phyloP scores from a whole-genome alignment of 2,329 filamentous ascomycete genomes.

The Eutypella sp. region DNA sequence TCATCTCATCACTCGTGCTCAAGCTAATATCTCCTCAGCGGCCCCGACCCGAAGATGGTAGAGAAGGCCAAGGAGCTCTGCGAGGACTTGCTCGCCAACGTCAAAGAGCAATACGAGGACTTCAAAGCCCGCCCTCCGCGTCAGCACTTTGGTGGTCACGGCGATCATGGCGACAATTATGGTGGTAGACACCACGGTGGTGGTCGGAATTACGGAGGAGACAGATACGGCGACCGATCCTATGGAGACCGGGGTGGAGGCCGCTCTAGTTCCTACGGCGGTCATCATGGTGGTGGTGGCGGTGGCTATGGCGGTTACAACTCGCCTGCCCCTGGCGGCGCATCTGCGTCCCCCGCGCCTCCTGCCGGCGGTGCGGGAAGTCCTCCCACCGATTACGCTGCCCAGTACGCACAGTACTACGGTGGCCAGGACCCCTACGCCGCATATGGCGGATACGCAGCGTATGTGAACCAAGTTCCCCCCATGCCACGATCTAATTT shows the following conservation, averaged over 20 bases:
- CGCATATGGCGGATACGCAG: slow-evolving; percentile 82
- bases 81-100: slow-evolving; percentile 79
- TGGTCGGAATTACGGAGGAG: slow-evolving; percentile 32
- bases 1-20: background rate
- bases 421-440: slow-evolving; percentile 76
- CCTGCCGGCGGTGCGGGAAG: slow-evolving; percentile 32
- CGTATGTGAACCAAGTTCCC: slow-evolving; percentile 41
- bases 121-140: slow-evolving; percentile 81
- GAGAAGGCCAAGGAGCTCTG: slow-evolving; percentile 83
- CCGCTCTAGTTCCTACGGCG: slow-evolving; percentile 19
- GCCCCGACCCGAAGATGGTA: slow-evolving; percentile 82
- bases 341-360: slow-evolving; percentile 35
- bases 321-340: slow-evolving; percentile 33
- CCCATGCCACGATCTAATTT: background rate
- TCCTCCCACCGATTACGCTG: slow-evolving; percentile 59
- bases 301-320: slow-evolving; percentile 33
- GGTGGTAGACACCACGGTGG: slow-evolving; percentile 33
- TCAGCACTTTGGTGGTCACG: slow-evolving; percentile 47
- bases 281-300: slow-evolving; percentile 24
- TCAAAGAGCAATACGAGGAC: slow-evolving; percentile 82
- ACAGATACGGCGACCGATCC: slow-evolving; percentile 24
- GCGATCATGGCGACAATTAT: slow-evolving; percentile 35
- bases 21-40: slow-evolving; percentile 49
- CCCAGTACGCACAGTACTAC: slow-evolving; percentile 83
- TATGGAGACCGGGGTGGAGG: slow-evolving; percentile 24